Base-by-base conservation (phyloP, 1,139 yeast species). In the Pichia inconspicua region DNA sequence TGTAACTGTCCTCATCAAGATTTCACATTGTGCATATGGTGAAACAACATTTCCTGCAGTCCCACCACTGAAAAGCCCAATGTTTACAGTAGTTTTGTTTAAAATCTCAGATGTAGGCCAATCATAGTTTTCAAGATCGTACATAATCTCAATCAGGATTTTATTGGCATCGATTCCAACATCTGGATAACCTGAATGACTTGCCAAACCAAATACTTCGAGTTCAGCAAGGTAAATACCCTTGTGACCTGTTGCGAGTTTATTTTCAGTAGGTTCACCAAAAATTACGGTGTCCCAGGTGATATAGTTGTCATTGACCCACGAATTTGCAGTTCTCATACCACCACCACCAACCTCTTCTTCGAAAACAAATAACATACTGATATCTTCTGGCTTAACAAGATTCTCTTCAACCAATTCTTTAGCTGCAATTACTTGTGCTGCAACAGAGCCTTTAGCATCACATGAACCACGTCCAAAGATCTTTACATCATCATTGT, bases 201-300 rank as follows among this genome's bases (percentile, higher is more conserved):
- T 68, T 3, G 87, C 79, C 50, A 72, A 71, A 12, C 90, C 90
- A 9, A 65, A 58, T 25, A 76, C 80, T 31, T 62, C 55, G 38
- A 80, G 57, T 32, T 69, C 60, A 50, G 78, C 66, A 55, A 65
- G 48, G 55, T 69, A 69, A 53, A 68, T 61, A 58, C 90, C 83
- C 60, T 83, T 83, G 58, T 83, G 90, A 10, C 89, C 89, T 7
- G 77, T 77, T 2, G 85, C 87, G 25, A 83, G 69, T 57, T 79
- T 80, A 60, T 75, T 68, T 55, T 82, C 88, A 0, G 90, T 82
- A 19, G 90, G 89, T 59, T 83, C 90, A 14, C 89, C 89, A 63
- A 82, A 82, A 42, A 83, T 73, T 25, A 77, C 88, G 5, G 74
- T 58, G 7, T 77, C 77, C 86, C 87, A 83, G 2, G 64, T 59